Conservation (phyloP, 2,329 filamentous ascomycete species). For the Mycogone perniciosa region DNA sequence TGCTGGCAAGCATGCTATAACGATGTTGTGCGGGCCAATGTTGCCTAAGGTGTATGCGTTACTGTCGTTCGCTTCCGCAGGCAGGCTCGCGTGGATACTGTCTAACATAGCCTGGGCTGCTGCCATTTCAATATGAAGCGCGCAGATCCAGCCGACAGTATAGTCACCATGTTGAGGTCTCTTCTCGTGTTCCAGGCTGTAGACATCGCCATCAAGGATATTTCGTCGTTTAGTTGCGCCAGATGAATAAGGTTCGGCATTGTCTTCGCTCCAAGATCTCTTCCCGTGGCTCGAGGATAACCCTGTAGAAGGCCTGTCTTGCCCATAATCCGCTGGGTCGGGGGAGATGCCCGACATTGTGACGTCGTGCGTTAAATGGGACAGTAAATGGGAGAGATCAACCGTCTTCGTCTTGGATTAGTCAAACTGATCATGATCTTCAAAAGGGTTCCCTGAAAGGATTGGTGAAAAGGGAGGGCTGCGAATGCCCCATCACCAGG, state of each 20-base stretch:
- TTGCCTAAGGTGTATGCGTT: constrained; percentile 21
- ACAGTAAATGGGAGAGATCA: too few species aligned
- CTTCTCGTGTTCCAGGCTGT: background rate
- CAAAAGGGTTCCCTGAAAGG: too few species aligned
- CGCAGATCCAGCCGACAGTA: constrained; percentile 28
- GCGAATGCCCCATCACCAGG: too few species aligned
- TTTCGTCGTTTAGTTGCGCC: background rate
- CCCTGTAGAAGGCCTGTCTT: too few species aligned
- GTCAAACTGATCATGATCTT: too few species aligned
- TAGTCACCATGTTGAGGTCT: constrained; percentile 16
- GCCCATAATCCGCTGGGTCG: background rate
- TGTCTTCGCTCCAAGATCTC: background rate
- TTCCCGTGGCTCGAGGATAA: background rate
- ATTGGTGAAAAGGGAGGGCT: too few species aligned
- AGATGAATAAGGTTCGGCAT: background rate
- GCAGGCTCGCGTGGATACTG: constrained; percentile 15
- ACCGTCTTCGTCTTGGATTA: too few species aligned
- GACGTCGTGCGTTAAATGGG: too few species aligned
- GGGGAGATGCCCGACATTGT: too few species aligned
- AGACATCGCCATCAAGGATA: background rate
- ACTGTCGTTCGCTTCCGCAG: constrained; percentile 6
- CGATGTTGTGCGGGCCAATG: constrained; percentile 19
- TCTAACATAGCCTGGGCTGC: constrained; percentile 26
- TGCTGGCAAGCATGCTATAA: background rate
- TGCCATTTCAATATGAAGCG: constrained; percentile 25